phyloP scores from a whole-genome alignment of 768 basidiomycete species.

The Saitozyma podzolica region DNA sequence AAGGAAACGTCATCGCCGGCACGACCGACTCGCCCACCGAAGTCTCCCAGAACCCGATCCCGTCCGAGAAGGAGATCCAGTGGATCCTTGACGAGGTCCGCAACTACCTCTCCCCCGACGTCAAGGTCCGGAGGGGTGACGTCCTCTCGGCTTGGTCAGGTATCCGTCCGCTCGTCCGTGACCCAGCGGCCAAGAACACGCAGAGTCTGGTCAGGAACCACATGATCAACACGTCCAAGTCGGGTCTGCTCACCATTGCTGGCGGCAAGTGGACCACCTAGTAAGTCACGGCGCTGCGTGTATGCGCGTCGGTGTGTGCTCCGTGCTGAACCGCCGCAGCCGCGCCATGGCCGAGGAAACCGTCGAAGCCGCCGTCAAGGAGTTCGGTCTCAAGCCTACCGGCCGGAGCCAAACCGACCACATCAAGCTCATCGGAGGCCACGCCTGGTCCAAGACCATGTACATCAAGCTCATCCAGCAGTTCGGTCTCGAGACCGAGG shows the following conservation, averaged over 20 bases:
- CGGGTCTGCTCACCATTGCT: constrained; percentile 86
- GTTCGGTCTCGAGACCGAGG: constrained; percentile 85
- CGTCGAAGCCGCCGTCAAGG: constrained; percentile 79
- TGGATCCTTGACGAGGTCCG: constrained; percentile 95
- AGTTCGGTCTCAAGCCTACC: constrained; percentile 65
- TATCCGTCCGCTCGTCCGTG: constrained; percentile 81
- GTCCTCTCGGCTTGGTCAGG: constrained; percentile 95
- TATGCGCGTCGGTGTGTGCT: neutral
- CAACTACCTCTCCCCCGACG: constrained; percentile 83
- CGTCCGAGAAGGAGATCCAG: constrained; percentile 88
- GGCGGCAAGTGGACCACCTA: constrained; percentile 99
- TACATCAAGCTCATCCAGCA: constrained; percentile 93
- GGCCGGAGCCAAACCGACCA: constrained; percentile 74
- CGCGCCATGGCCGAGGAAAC: constrained; percentile 91
- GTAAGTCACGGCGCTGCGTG: constrained; percentile 51
- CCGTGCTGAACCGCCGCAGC: constrained; percentile 11
- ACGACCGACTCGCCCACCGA: constrained; percentile 84
- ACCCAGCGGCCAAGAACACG: constrained; percentile 73
- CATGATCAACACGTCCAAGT: constrained; percentile 77
- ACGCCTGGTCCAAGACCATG: constrained; percentile 94
- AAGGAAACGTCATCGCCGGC: constrained; percentile 94
- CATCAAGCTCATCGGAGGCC: constrained; percentile 82
- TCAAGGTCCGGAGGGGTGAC: constrained; percentile 89
- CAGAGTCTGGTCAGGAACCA: constrained; percentile 90
- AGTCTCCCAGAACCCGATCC: constrained; percentile 72